These are phyloP conservation scores for Phytophthora litchii DNA, from an alignment of 352 stramenopile species.

Conservation along the genomic window DNA sequence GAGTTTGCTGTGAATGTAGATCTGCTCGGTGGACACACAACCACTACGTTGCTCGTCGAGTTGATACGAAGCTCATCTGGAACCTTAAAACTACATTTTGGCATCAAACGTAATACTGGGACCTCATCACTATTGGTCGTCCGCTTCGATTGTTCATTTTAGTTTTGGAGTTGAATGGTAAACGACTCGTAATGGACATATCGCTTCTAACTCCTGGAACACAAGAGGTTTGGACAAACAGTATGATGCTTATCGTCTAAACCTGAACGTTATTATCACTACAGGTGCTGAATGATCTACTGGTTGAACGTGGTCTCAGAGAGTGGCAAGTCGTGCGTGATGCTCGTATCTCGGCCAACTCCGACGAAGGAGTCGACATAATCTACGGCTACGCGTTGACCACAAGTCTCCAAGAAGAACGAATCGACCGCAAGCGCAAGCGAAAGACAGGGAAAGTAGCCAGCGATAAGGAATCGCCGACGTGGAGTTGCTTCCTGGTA, in stretches of 20 bases:
- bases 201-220: slow-evolving; percentile 15
- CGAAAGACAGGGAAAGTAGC: slow-evolving; percentile 6
- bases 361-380: slow-evolving; percentile 25
- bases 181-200: slow-evolving; percentile 12
- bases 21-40: slow-evolving; percentile 83
- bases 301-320: slow-evolving; percentile 39
- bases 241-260: neutral
- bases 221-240: slow-evolving; percentile 24
- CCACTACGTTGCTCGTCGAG: no score
- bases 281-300: slow-evolving; percentile 56
- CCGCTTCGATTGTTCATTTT: slow-evolving; percentile 9
- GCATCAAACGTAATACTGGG: no score
- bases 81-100: no score
- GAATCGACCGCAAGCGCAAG: slow-evolving; percentile 52
- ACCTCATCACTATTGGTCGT: neutral
- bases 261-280: neutral
- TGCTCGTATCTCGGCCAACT: slow-evolving; percentile 21
- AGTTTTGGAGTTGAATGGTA: slow-evolving; percentile 1
- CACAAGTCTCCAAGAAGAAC: slow-evolving; percentile 43
- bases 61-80: no score
- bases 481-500: slow-evolving; percentile 46
- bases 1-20: slow-evolving; percentile 94
- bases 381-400: slow-evolving; percentile 41
- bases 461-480: slow-evolving; percentile 12
- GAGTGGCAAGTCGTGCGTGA: slow-evolving; percentile 39